Evolutionary conservation across 1,284 basidiomycete genomes (phyloP), one percentile per base, ranked within the genome.

Genomic region (Hymenochaete sp.): DNA sequence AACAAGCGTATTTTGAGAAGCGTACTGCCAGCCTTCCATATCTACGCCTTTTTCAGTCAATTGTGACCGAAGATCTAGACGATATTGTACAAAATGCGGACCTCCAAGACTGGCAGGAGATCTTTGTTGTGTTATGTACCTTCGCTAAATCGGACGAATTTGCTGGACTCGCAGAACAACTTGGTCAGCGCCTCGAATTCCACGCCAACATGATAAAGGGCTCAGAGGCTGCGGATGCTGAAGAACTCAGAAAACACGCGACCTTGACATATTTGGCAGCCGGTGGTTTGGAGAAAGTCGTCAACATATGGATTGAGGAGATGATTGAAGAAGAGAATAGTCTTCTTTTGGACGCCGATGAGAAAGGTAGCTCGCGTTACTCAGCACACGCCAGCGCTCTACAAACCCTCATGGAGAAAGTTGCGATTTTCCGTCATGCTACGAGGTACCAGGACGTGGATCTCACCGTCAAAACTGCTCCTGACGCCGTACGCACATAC

Each of bases 81-180:
- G 92, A 96, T 65, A 82, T 97, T 48, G 92, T 96, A 2, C 92
- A 96, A 62, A 96, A 98, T 57, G 95, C 93, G 13, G 93, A 98
- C 57, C 63, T 98, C 32, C 71, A 78, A 45, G 93, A 98, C 61
- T 98, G 95, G 96, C 82, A 87, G 53, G 95, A 98, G 64, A 89
- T 95, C 48, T 98, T 98, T 57, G 93, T 97, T 38, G 91, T 98
- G 2, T 64, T 98, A 11, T 98, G 93, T 70, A 98, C 95, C 0
- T 98, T 93, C 63, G 93, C 95, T 1, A 77, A 70, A 52, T 68
- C 76, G 43, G 82, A 90, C 29, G 92, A 97, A 56, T 98, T 98
- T 59, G 68, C 82, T 18, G 73, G 76, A 36, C 72, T 98, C 5
- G 82, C 87, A 1, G 95, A 98, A 62, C 90, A 95, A 60, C 79